phyloP scores from a whole-genome alignment of 306 rosid species.

The Quercus berberidifolia region DNA sequence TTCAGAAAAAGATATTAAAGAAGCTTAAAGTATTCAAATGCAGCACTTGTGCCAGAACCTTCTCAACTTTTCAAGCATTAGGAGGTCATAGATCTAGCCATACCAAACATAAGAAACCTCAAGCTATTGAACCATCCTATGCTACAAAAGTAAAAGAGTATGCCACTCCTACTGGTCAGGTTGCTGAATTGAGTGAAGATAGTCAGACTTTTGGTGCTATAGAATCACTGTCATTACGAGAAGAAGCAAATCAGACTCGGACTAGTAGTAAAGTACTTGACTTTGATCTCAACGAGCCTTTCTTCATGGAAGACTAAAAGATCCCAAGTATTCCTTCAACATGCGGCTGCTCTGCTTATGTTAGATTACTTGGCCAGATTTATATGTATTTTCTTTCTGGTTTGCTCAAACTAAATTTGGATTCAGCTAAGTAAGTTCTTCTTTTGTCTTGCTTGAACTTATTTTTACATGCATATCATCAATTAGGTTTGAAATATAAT shows the following conservation, averaged over 20 bases:
- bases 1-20: background rate
- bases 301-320: background rate
- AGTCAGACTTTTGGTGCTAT: background rate
- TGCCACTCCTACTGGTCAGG: too few species aligned
- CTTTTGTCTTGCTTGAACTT: too few species aligned
- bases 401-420: too few species aligned
- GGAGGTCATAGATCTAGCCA: background rate
- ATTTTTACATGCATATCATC: too few species aligned
- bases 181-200: background rate
- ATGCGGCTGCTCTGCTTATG: background rate
- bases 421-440: too few species aligned
- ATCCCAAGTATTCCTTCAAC: background rate
- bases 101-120: background rate
- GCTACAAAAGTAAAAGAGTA: too few species aligned
- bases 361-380: background rate
- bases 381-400: too few species aligned
- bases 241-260: background rate
- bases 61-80: background rate
- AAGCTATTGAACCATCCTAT: too few species aligned
- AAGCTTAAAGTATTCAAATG: background rate
- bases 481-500: too few species aligned
- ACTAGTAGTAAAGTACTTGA: background rate
- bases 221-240: background rate
- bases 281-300: background rate
- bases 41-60: background rate